phyloP scores from a whole-genome alignment of 2,329 filamentous ascomycete species.

The Ascocoryne sarcoides region DNA sequence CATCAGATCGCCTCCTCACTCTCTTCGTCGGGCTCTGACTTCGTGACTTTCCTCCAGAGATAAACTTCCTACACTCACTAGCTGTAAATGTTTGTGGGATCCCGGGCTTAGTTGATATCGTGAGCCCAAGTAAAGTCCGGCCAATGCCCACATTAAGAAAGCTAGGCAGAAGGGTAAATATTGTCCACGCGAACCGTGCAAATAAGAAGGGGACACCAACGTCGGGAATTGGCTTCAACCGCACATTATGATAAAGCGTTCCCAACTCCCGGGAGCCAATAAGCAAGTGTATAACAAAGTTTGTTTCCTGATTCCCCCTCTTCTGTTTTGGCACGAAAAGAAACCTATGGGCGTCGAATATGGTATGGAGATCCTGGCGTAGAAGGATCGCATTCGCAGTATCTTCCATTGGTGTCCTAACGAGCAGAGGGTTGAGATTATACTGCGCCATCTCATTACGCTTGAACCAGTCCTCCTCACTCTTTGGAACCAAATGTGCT shows the following conservation, averaged over 20 bases:
- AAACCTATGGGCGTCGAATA: slow-evolving; percentile 6
- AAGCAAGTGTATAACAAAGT: slow-evolving; percentile 5
- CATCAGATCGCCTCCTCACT: background rate
- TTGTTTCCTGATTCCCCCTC: background rate
- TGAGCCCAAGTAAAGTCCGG: background rate
- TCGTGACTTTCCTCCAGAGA: background rate
- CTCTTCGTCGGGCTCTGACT: background rate
- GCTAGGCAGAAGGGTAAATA: slow-evolving; percentile 3
- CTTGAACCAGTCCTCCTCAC: slow-evolving; percentile 7
- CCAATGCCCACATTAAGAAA: background rate
- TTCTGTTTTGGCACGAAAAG: slow-evolving; percentile 7
- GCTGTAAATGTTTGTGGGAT: background rate
- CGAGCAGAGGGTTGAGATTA: slow-evolving; percentile 1
- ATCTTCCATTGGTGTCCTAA: slow-evolving; percentile 3
- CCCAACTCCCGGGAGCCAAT: slow-evolving; percentile 2
- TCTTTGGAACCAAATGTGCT: slow-evolving; percentile 8
- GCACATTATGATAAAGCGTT: slow-evolving; percentile 6
- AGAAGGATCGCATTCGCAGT: slow-evolving; percentile 8
- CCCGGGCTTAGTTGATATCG: background rate
- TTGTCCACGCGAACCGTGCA: slow-evolving; percentile 8
- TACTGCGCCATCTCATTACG: slow-evolving; percentile 9
- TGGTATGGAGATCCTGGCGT: slow-evolving; percentile 7
- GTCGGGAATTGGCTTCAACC: slow-evolving; percentile 1
- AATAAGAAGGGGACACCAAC: slow-evolving; percentile 6
- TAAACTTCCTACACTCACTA: background rate